Base-by-base conservation (phyloP, 139 green algal species). In the Spirogloea muscicola region DNA sequence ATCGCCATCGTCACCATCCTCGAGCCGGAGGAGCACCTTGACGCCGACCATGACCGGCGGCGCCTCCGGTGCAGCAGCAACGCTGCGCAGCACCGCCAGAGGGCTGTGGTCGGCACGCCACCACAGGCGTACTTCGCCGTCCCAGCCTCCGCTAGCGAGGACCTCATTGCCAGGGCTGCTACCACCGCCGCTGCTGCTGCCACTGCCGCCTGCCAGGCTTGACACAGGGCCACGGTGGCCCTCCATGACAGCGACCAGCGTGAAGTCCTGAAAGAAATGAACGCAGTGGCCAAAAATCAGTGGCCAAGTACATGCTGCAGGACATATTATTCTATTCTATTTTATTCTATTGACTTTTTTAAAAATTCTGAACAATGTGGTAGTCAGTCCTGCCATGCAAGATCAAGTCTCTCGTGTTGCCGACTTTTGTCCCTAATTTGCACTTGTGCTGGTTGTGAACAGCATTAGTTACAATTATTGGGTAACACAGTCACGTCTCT, bases 21-120 rank as follows among this genome's bases (percentile, higher is more conserved):
- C n/a, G n/a, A n/a, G n/a, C n/a, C n/a, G n/a, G n/a, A n/a, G n/a
- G n/a, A n/a, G n/a, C n/a, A n/a, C n/a, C n/a, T n/a, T n/a, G n/a
- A n/a, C n/a, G n/a, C n/a, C n/a, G n/a, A n/a, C n/a, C n/a, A n/a
- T n/a, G n/a, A n/a, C n/a, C n/a, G n/a, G n/a, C n/a, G n/a, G n/a
- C n/a, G n/a, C n/a, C n/a, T n/a, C n/a, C n/a, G n/a, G n/a, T n/a
- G n/a, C n/a, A n/a, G n/a, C n/a, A n/a, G n/a, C n/a, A n/a, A n/a
- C n/a, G n/a, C n/a, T n/a, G n/a, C n/a, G n/a, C 43, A 68, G 37
- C 10, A 49, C 34, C n/a, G 60, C 31, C 33, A 68, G 21, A 16
- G 60, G 60, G 60, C 21, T 51, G 60, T 68, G 60, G 60, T 68
- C 60, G 1, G 36, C 33, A 13, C 60, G 60, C 60, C 60, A 68